These are phyloP conservation scores for Crithidia fasciculata DNA, from an alignment of 208 protist genomes.

Conservation along the genomic window DNA sequence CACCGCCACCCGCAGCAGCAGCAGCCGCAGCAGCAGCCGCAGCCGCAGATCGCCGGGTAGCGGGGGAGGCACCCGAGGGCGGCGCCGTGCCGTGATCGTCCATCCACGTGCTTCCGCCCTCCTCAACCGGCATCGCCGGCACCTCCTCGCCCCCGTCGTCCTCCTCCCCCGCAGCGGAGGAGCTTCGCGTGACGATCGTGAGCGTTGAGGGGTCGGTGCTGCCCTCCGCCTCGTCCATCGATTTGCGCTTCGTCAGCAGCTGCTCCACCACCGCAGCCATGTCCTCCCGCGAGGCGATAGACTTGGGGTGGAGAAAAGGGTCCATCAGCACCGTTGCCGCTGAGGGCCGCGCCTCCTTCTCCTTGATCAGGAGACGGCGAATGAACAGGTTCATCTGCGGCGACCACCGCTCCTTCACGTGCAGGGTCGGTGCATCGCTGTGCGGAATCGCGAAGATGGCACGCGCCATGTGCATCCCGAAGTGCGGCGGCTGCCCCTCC, in stretches of 20 bases:
- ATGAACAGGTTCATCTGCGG: slow-evolving; percentile 87
- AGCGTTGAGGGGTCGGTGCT: slow-evolving; percentile 28
- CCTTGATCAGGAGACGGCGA: slow-evolving; percentile 78
- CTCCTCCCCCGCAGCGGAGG: slow-evolving; percentile 21
- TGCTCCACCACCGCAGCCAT: slow-evolving; percentile 68
- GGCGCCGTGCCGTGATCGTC: slow-evolving; percentile 20
- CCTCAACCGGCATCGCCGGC: slow-evolving; percentile 24
- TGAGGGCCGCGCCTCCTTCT: slow-evolving; percentile 71
- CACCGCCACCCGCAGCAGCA: slow-evolving; percentile 13
- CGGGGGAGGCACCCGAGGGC: slow-evolving; percentile 4
- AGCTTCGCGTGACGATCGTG: slow-evolving; percentile 34
- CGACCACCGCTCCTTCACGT: slow-evolving; percentile 87
- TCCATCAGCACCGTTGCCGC: slow-evolving; percentile 82
- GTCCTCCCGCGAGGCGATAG: slow-evolving; percentile 66
- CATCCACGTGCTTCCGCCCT: slow-evolving; percentile 23
- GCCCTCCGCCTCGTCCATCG: slow-evolving; percentile 37
- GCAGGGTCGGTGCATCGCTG: slow-evolving; percentile 76
- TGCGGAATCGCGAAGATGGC: slow-evolving; percentile 79
- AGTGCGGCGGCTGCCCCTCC: slow-evolving; percentile 91
- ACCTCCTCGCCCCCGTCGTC: slow-evolving; percentile 26
- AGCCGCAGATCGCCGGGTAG: slow-evolving; percentile 7
- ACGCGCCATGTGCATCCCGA: slow-evolving; percentile 86
- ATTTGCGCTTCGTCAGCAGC: slow-evolving; percentile 48
- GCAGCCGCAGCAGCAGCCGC: slow-evolving; percentile 17
- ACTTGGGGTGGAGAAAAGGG: slow-evolving; percentile 67